Evolutionary conservation across 345 rosid genomes (phyloP).

Genomic region (Eucalyptus curtisii): DNA sequence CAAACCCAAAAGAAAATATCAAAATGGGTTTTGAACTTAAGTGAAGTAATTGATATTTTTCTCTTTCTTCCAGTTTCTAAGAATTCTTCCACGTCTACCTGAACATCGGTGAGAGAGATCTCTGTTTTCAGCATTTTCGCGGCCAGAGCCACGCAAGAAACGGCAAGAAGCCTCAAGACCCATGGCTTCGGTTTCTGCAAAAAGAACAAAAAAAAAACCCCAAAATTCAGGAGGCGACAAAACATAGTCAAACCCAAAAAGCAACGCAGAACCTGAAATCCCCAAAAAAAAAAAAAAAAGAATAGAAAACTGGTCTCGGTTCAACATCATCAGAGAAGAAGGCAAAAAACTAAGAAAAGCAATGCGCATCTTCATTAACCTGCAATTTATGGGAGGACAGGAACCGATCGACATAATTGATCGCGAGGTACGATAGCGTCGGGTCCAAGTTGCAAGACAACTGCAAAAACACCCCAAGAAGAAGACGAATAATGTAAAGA

Average conservation of each 20-base stretch:
- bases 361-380: constrained; percentile 16
- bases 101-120: constrained; percentile 20
- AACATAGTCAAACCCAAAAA: not conserved
- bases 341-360: not conserved
- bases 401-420: constrained; percentile 79
- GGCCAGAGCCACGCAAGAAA: constrained; percentile 61
- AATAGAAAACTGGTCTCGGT: not conserved
- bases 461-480: constrained; percentile 9
- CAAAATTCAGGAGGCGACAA: not conserved
- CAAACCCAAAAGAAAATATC: not conserved
- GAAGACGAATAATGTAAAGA: not conserved
- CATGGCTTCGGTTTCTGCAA: constrained; percentile 31
- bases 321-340: not conserved
- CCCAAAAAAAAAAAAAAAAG: not conserved
- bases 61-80: not conserved
- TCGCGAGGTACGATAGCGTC: constrained; percentile 52
- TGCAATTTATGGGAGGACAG: constrained; percentile 41
- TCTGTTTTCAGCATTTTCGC: constrained; percentile 66
- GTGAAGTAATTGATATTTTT: not conserved
- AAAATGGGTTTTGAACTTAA: not conserved
- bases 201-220: not conserved
- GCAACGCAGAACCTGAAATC: not conserved
- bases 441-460: constrained; percentile 24
- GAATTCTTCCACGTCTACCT: constrained; percentile 14
- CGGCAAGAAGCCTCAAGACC: constrained; percentile 49